Evolutionary conservation across 257 asterid genomes (phyloP).

Genomic region (Solanum raphanifolium): DNA sequence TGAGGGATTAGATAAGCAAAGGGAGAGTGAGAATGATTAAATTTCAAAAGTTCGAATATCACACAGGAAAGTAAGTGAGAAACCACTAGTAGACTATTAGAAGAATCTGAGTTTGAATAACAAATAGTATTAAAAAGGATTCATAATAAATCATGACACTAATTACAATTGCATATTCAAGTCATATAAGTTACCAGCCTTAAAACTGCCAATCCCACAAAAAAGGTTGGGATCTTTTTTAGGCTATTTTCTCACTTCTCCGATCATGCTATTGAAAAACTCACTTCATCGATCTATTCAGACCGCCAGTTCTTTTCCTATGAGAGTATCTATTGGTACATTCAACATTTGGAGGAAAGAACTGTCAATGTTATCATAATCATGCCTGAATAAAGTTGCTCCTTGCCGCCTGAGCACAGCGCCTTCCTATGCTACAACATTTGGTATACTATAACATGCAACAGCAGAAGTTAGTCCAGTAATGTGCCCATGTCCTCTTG

Average conservation of each 20-base stretch:
- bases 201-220: neutral
- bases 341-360: neutral
- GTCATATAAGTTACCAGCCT: neutral
- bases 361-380: neutral
- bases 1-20: neutral
- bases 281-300: neutral
- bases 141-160: neutral
- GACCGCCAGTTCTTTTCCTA: neutral
- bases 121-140: neutral
- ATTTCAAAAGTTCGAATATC: neutral
- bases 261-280: neutral
- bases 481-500: neutral
- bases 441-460: neutral
- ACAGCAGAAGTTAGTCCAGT: neutral
- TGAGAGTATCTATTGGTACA: neutral
- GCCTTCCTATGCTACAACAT: neutral
- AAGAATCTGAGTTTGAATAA: neutral
- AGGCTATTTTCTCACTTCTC: neutral
- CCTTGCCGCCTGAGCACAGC: neutral
- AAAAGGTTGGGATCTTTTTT: neutral
- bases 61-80: neutral
- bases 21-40: neutral
- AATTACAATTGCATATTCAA: neutral
- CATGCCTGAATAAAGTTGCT: neutral
- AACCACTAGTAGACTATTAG: neutral